A percentile compares a stretch with the other conserved stretches of the same genome.
phyloP scores from a whole-genome alignment of 257 asterid genomes.

The Solanum chiquidenum region DNA sequence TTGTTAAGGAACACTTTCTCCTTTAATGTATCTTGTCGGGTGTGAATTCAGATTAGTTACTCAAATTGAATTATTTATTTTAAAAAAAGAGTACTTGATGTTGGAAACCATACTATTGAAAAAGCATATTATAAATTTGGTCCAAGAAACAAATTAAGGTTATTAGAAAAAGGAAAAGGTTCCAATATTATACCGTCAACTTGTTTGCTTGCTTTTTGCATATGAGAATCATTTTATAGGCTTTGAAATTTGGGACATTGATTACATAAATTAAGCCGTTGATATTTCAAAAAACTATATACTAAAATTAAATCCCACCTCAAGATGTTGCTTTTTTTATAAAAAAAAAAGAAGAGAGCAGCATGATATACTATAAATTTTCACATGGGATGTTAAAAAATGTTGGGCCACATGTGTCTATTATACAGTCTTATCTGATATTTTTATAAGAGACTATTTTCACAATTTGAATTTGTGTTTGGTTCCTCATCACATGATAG shows the following conservation, averaged over 20 bases:
- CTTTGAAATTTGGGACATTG: not conserved
- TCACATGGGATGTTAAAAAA: no score
- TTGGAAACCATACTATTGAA: not conserved
- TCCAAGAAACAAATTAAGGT: not conserved
- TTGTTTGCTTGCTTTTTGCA: not conserved
- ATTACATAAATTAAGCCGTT: not conserved
- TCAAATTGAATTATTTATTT: not conserved
- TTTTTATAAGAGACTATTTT: no score
- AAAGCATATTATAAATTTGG: not conserved
- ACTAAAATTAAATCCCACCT: not conserved
- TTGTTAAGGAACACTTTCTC: not conserved
- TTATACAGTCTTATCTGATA: rapidly evolving
- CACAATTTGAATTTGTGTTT: no score
- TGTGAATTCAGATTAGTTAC: not conserved
- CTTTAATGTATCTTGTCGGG: not conserved
- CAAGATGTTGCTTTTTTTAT: not conserved
- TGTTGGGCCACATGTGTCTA: no score
- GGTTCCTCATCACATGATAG: no score
- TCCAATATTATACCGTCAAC: not conserved
- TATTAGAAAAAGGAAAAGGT: not conserved
- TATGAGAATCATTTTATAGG: not conserved
- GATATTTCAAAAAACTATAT: not conserved
- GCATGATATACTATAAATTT: no score
- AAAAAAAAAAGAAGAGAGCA: no score
- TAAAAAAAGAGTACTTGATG: not conserved